Percentiles rank a stretch among this genome's conserved stretches.
Conservation (phyloP, 192 early-diverging fungal species). For the Oehlia diaphana region DNA sequence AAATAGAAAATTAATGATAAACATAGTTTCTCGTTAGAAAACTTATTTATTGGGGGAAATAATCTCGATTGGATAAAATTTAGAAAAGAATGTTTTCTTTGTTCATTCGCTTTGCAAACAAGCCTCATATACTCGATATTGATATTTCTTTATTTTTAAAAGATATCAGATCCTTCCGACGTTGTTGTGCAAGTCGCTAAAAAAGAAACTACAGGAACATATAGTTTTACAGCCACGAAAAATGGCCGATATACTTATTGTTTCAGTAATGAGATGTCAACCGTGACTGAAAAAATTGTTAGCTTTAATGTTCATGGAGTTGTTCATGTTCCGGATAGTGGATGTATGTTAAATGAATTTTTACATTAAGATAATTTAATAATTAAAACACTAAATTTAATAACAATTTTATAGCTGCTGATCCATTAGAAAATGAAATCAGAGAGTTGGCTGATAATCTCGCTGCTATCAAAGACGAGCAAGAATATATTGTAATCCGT, state of each 20-base stretch:
- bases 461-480: conserved; percentile 66
- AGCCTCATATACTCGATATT: neutral
- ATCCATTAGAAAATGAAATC: conserved; percentile 67
- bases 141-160: neutral
- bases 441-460: conserved; percentile 62
- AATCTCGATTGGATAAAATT: neutral
- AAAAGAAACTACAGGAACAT: conserved; percentile 43
- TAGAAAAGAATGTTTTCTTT: no score
- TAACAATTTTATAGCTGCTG: conserved; percentile 32
- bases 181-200: conserved; percentile 36
- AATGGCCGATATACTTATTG: conserved; percentile 71
- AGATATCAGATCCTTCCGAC: conserved; percentile 51
- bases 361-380: conserved; percentile 31
- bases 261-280: conserved; percentile 75
- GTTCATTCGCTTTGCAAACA: neutral
- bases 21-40: neutral
- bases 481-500: conserved; percentile 65
- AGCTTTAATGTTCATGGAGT: conserved; percentile 58
- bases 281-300: conserved; percentile 57
- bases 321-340: conserved; percentile 41
- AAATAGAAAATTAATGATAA: no score
- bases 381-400: conserved; percentile 8
- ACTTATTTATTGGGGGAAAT: neutral
- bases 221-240: conserved; percentile 42
- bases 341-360: conserved; percentile 31